Evolutionary conservation across 208 protist genomes (phyloP), one percentile per base, ranked within the genome.

Genomic region (Angomonas deanei): DNA sequence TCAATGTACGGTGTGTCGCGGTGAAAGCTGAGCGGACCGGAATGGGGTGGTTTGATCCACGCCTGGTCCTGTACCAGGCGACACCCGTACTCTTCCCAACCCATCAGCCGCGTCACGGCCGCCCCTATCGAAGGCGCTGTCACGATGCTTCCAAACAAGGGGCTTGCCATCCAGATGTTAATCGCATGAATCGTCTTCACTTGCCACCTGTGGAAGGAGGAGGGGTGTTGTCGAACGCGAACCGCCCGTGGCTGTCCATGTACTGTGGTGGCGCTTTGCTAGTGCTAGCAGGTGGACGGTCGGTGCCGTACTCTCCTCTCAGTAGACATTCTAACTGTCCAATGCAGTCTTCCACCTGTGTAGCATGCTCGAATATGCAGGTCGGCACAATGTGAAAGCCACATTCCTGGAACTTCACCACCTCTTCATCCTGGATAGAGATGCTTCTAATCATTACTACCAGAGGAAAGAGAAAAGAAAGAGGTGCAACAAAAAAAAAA

Each of bases 1-100:
- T 79, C 68, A 49, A 79, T 59, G 52, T 82, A 82, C 0, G 75
- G 68, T 11, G 75, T 82, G 61, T 80, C 72, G 55, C 75, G 72
- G 69, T 86, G 75, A 52, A 73, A 76, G 47, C 66, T 82, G 11
- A 82, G 62, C 3, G 75, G 55, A 4, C 56, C 64, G 15, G 79
- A 68, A 36, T 54, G 31, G 17, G 71, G 72, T 2, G 75, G 68
- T 36, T 76, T 82, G 13, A 75, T 65, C 65, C 75, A 80, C 1
- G 79, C 71, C 52, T 86, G 74, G 11, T 80, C 68, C 32, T 82
- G 75, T 23, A 68, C 79, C 17, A 82, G 54, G 2, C 66, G 52
- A 42, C 69, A 74, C 2, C 71, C 71, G 21, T 71, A 59, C 54
- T 13, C 42, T 52, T 73, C 67, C 78, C 72, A 84, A 1, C 64